Evolutionary conservation across 1,284 basidiomycete species (phyloP).

Genomic region (Rhodotorula sp.): DNA sequence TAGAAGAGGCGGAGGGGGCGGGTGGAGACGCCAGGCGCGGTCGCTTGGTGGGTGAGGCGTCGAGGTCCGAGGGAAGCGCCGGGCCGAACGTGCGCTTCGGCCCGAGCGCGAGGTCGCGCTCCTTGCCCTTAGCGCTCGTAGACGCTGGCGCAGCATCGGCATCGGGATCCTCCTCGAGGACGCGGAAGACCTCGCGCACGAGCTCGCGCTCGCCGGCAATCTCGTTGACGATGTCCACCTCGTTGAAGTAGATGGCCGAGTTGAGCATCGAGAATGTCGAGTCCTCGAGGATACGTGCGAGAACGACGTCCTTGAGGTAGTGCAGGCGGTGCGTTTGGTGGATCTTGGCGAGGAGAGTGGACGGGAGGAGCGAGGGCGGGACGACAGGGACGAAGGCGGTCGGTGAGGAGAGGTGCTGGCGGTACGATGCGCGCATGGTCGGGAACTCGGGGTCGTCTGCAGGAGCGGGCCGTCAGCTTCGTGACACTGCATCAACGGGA

Average conservation of each 20-base stretch:
- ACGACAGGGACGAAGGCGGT: conserved; percentile 80
- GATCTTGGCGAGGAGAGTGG: conserved; percentile 76
- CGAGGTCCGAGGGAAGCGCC: conserved; percentile 33
- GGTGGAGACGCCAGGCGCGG: background rate
- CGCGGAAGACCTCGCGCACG: conserved; percentile 72
- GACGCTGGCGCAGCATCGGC: background rate
- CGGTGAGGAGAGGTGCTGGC: conserved; percentile 80
- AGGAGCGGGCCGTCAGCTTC: background rate
- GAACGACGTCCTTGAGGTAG: conserved; percentile 96
- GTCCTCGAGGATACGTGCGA: conserved; percentile 91
- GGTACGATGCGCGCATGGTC: conserved; percentile 90
- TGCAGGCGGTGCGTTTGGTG: conserved; percentile 95
- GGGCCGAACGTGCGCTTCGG: conserved; percentile 37
- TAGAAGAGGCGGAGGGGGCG: background rate
- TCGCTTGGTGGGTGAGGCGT: background rate
- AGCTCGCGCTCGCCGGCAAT: conserved; percentile 77
- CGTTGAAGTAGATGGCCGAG: conserved; percentile 97
- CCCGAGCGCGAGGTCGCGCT: conserved; percentile 9
- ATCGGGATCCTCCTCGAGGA: conserved; percentile 65
- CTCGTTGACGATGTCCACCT: conserved; percentile 94
- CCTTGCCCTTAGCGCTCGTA: conserved; percentile 29
- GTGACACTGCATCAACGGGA: conserved; percentile 1
- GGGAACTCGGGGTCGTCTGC: conserved; percentile 97
- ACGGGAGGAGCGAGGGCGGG: conserved; percentile 64
- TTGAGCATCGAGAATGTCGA: conserved; percentile 96